Evolutionary conservation across 768 basidiomycete species (phyloP).

Genomic region (Phaeotremella skinneri): DNA sequence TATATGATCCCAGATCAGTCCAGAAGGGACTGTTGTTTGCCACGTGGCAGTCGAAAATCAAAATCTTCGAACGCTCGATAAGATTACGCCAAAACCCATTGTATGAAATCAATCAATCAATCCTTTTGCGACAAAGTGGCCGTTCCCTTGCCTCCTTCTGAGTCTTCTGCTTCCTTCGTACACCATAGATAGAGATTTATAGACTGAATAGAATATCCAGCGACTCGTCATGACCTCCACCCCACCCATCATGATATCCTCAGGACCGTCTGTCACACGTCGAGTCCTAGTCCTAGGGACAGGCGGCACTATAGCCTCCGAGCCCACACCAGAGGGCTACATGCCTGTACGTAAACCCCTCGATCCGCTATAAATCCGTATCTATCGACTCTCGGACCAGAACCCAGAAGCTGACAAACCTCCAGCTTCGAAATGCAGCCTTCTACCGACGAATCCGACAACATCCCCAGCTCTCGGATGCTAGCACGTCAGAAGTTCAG

Average conservation of each 20-base stretch:
- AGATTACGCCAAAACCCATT: too few relatives aligned
- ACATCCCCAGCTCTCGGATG: slow-evolving; percentile 36
- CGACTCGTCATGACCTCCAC: too few relatives aligned
- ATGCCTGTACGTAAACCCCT: slow-evolving; percentile 29
- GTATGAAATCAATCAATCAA: too few relatives aligned
- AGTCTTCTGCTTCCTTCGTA: not conserved
- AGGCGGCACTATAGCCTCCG: slow-evolving; percentile 46
- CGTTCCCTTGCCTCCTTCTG: too few relatives aligned
- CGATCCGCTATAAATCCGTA: too few relatives aligned
- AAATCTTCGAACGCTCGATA: too few relatives aligned
- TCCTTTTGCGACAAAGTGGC: too few relatives aligned
- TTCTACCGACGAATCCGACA: slow-evolving; percentile 43
- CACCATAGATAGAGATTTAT: too few relatives aligned
- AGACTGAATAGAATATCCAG: too few relatives aligned
- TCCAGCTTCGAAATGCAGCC: slow-evolving; percentile 35
- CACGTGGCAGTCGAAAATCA: too few relatives aligned
- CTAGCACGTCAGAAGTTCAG: slow-evolving; percentile 9
- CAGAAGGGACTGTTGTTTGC: too few relatives aligned
- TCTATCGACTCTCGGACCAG: not conserved
- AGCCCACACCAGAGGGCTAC: slow-evolving; percentile 34
- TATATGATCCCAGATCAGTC: too few relatives aligned
- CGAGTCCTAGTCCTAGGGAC: slow-evolving; percentile 37
- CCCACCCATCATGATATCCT: not conserved
- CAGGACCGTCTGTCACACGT: slow-evolving; percentile 3
- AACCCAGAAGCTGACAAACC: not conserved